Evolutionary conservation across 805 yeast genomes (phyloP).

Genomic region (Tetrapisispora iriomotensis): DNA sequence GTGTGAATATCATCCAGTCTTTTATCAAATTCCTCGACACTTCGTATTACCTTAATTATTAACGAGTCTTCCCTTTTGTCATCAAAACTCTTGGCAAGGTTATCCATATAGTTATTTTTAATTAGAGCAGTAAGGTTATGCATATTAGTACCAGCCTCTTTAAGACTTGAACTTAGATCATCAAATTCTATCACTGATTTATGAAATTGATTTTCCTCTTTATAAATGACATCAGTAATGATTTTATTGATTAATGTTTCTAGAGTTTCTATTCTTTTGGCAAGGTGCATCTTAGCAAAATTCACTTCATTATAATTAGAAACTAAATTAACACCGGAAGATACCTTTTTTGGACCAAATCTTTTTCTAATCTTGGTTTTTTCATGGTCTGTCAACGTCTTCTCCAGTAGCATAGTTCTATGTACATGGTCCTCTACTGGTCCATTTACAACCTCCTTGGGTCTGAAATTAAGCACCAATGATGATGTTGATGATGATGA

Average conservation of each 20-base stretch:
- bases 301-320: conserved; percentile 12
- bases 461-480: background rate
- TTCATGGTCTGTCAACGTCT: background rate
- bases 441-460: background rate
- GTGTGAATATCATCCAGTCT: conserved; percentile 24
- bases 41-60: conserved; percentile 8
- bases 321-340: background rate
- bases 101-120: conserved; percentile 20
- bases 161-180: conserved; percentile 18
- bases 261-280: conserved; percentile 12
- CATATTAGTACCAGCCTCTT: conserved; percentile 20
- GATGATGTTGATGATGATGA: conserved; percentile 7
- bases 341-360: background rate
- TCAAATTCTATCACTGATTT: conserved; percentile 22
- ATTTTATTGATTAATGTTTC: conserved; percentile 18
- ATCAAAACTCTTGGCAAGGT: conserved; percentile 23
- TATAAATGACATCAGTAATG: conserved; percentile 16
- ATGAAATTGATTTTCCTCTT: conserved; percentile 22
- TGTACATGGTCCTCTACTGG: conserved; percentile 2
- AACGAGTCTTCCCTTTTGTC: conserved; percentile 22
- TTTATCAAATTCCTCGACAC: conserved; percentile 11
- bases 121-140: conserved; percentile 22
- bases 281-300: conserved; percentile 18
- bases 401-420: background rate
- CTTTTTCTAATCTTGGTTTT: background rate